Evolutionary conservation across 352 stramenopile species (phyloP).

Genomic region (Globisporangium camurandrum): DNA sequence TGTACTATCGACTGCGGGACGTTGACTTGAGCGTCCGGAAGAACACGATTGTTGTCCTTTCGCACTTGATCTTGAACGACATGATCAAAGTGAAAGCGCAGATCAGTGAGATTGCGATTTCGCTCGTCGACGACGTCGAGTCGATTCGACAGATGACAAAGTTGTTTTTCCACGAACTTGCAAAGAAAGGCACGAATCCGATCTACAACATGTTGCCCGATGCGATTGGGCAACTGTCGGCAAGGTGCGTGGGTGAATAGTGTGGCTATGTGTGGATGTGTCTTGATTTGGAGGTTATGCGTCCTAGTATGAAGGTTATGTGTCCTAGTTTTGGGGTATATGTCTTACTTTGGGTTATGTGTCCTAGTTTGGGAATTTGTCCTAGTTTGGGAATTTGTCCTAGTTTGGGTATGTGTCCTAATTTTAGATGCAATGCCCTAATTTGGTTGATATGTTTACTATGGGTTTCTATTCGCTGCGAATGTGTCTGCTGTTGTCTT

Average conservation of each 20-base stretch:
- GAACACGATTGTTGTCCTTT: slow-evolving; percentile 97
- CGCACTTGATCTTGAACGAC: slow-evolving; percentile 98
- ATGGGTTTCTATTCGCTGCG: no score
- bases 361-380: no score
- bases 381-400: no score
- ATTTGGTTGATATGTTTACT: no score
- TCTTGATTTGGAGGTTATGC: not conserved
- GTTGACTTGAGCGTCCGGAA: slow-evolving; percentile 87
- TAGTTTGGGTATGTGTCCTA: no score
- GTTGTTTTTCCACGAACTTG: slow-evolving; percentile 96
- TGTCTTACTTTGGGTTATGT: not conserved
- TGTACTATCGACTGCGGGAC: slow-evolving; percentile 94
- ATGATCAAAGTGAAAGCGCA: slow-evolving; percentile 99
- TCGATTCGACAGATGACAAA: slow-evolving; percentile 91
- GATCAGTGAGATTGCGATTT: slow-evolving; percentile 93
- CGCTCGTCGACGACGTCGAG: slow-evolving; percentile 90
- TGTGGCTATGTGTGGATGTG: not conserved
- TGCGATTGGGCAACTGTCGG: slow-evolving; percentile 91
- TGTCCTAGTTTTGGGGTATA: not conserved
- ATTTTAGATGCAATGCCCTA: no score
- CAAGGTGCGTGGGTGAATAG: slow-evolving; percentile 26
- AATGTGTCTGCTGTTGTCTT: not conserved
- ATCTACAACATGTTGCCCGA: slow-evolving; percentile 99
- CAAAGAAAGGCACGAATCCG: slow-evolving; percentile 94
- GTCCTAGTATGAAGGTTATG: not conserved